These are phyloP conservation scores for Torulaspora delbrueckii DNA, from an alignment of 805 yeast genomes.

Conservation along the genomic window DNA sequence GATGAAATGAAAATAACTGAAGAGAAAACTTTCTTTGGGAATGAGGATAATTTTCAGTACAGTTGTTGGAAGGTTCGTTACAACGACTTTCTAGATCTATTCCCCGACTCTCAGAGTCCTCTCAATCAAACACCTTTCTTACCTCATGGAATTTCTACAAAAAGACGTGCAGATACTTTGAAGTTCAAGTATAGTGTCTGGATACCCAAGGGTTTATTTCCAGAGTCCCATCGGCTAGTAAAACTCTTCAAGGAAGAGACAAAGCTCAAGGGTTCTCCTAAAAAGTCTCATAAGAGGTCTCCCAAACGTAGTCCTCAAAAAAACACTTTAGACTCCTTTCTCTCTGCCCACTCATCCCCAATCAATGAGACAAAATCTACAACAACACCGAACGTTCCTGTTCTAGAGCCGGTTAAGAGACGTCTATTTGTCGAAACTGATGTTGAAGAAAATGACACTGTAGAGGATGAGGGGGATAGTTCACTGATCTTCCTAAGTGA, in stretches of 20 bases:
- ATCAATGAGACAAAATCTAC: constrained; percentile 6
- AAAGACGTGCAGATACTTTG: constrained; percentile 16
- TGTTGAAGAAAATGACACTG: constrained; percentile 9
- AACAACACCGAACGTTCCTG: neutral
- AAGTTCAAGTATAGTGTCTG: constrained; percentile 18
- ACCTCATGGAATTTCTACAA: constrained; percentile 18
- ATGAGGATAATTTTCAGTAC: constrained; percentile 11
- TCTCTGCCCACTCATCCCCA: constrained; percentile 23
- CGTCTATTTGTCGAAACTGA: constrained; percentile 23
- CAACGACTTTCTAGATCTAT: constrained; percentile 9
- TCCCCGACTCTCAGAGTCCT: neutral
- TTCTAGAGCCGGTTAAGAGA: constrained; percentile 12
- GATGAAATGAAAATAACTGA: constrained; percentile 18
- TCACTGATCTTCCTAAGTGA: constrained; percentile 24
- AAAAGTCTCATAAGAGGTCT: constrained; percentile 5
- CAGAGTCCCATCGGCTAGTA: constrained; percentile 16
- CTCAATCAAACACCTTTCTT: neutral
- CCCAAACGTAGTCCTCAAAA: constrained; percentile 17
- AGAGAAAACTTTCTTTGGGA: constrained; percentile 14
- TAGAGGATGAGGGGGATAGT: constrained; percentile 12
- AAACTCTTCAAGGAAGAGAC: constrained; percentile 10
- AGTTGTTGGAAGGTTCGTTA: constrained; percentile 25
- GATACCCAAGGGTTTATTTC: constrained; percentile 23
- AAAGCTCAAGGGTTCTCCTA: neutral
- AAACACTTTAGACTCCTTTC: constrained; percentile 25